These are phyloP conservation scores for Colletotrichum nymphaeae DNA, from an alignment of 2,329 filamentous ascomycete species.

Conservation along the genomic window DNA sequence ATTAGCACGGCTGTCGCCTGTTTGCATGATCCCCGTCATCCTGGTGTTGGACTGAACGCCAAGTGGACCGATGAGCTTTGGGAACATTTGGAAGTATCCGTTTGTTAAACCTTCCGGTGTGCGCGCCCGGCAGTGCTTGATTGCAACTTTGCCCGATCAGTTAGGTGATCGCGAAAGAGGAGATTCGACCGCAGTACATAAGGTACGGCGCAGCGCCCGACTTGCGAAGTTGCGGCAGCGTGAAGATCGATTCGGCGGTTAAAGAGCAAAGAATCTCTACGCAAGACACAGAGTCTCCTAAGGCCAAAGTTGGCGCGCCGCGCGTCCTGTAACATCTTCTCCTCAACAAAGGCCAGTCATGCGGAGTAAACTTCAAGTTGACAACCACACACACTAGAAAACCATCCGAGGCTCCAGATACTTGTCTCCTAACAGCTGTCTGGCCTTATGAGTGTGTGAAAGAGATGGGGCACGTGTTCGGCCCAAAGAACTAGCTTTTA, in stretches of 20 bases:
- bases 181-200: too few relatives aligned
- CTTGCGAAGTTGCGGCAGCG: too few relatives aligned
- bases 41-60: not conserved
- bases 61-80: not conserved
- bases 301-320: not conserved
- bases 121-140: not conserved
- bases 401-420: not conserved
- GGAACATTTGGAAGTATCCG: not conserved
- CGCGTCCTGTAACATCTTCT: not conserved
- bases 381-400: not conserved
- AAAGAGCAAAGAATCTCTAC: not conserved
- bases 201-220: not conserved
- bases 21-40: not conserved
- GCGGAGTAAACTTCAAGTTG: not conserved
- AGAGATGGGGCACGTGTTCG: not conserved
- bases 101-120: not conserved
- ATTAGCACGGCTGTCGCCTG: not conserved
- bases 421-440: not conserved
- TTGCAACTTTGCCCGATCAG: constrained; percentile 4
- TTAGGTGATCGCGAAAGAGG: not conserved
- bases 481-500: not conserved
- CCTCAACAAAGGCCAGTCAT: not conserved
- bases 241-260: not conserved
- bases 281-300: not conserved
- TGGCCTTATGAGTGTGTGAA: not conserved